phyloP scores from a whole-genome alignment of 306 rosid species.

The Mimosa bimucronata region DNA sequence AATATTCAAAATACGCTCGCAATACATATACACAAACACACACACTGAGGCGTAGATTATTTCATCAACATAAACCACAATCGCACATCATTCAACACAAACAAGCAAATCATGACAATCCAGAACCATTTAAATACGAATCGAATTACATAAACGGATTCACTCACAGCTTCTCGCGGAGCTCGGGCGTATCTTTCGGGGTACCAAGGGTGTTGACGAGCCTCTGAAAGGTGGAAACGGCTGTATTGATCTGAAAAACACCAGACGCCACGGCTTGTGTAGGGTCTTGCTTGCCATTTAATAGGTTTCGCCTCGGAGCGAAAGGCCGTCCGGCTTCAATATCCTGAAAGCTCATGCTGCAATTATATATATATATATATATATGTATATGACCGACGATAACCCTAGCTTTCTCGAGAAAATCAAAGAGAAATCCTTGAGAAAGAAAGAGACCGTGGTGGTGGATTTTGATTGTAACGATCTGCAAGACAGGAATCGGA shows the following conservation, averaged over 20 bases:
- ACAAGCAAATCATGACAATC: background rate
- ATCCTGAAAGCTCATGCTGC: constrained; percentile 89
- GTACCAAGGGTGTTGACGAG: constrained; percentile 98
- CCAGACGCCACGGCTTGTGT: constrained; percentile 97
- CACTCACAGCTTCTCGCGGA: constrained; percentile 92
- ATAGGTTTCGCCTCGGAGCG: constrained; percentile 62
- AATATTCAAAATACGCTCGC: background rate
- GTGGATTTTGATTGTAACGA: constrained; percentile 25
- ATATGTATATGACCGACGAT: background rate
- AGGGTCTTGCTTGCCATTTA: constrained; percentile 79
- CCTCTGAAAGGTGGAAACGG: constrained; percentile 93
- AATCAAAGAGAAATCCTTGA: constrained; percentile 32
- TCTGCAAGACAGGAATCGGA: constrained; percentile 30
- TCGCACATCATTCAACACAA: background rate
- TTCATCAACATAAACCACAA: constrained; percentile 11
- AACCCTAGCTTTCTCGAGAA: constrained; percentile 53
- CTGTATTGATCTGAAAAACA: constrained; percentile 96
- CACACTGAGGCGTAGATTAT: background rate
- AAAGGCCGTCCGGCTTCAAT: constrained; percentile 74
- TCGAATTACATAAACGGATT: background rate
- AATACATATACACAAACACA: background rate
- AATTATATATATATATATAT: background rate
- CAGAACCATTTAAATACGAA: background rate
- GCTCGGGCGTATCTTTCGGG: constrained; percentile 92
- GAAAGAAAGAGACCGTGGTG: constrained; percentile 31